phyloP scores from a whole-genome alignment of 202 grass and related monocot species.

The Panicum hallii region DNA sequence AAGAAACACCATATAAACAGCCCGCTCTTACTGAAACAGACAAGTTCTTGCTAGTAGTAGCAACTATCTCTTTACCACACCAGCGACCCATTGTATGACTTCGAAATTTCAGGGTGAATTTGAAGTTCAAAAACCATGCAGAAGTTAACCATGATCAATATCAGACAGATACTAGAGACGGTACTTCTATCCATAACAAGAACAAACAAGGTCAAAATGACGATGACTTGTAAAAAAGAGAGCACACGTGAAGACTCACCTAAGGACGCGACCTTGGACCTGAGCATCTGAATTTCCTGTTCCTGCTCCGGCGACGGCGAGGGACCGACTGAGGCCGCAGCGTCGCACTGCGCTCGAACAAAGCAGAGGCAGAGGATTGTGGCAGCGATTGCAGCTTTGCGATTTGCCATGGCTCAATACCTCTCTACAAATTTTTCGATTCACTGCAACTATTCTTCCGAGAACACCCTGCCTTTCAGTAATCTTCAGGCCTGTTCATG shows the following conservation, averaged over 20 bases:
- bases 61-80: background rate
- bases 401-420: constrained; percentile 12
- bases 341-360: constrained; percentile 10
- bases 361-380: constrained; percentile 39
- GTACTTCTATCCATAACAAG: too few species aligned
- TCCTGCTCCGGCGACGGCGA: constrained; percentile 15
- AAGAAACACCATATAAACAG: background rate
- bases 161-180: background rate
- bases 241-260: constrained; percentile 32
- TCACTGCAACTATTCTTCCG: background rate
- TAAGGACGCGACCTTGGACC: constrained; percentile 61
- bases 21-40: background rate
- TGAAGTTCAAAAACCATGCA: background rate
- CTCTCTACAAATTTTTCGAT: background rate
- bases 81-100: background rate
- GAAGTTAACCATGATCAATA: background rate
- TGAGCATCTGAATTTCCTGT: constrained; percentile 60
- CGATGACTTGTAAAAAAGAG: background rate
- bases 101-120: background rate
- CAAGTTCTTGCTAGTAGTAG: background rate
- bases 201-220: background rate
- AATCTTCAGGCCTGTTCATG: background rate
- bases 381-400: constrained; percentile 9
- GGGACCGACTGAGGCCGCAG: background rate
- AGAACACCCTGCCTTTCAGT: background rate